phyloP scores from a whole-genome alignment of 202 grass and related monocot species.

The Elaeis oleifera region DNA sequence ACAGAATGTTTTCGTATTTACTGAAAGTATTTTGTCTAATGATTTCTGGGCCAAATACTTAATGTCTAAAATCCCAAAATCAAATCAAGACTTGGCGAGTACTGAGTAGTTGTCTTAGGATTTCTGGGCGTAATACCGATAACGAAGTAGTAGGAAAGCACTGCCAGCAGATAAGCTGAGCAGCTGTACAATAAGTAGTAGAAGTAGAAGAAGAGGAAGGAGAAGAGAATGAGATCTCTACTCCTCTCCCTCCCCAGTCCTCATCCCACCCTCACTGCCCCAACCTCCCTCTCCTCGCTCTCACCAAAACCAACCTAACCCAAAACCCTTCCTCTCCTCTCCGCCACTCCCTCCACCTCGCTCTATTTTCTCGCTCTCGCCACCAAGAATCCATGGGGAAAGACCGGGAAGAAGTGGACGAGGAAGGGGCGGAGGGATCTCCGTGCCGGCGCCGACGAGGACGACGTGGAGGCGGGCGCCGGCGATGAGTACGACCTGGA shows the following conservation, averaged over 20 bases:
- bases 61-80: too few relatives aligned
- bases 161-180: too few relatives aligned
- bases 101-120: too few relatives aligned
- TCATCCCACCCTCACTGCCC: constrained; percentile 24
- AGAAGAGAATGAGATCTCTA: neutral
- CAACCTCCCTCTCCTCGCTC: constrained; percentile 5
- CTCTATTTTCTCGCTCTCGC: neutral
- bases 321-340: neutral
- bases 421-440: constrained; percentile 21
- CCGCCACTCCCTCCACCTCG: neutral
- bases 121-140: too few relatives aligned
- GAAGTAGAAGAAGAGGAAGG: too few relatives aligned
- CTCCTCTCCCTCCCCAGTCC: constrained; percentile 13
- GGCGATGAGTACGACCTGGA: constrained; percentile 55
- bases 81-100: too few relatives aligned
- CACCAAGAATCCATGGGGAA: neutral
- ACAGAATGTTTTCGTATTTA: too few relatives aligned
- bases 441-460: constrained; percentile 45
- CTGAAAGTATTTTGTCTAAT: too few relatives aligned
- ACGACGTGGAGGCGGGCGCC: constrained; percentile 54
- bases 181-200: too few relatives aligned
- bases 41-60: too few relatives aligned
- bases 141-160: too few relatives aligned
- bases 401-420: too few relatives aligned
- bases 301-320: constrained; percentile 7